Percentiles rank a stretch among this genome's conserved stretches.
Evolutionary conservation across 2,329 filamentous ascomycete genomes (phyloP).

Genomic region (Tolypocladium endophyticum): DNA sequence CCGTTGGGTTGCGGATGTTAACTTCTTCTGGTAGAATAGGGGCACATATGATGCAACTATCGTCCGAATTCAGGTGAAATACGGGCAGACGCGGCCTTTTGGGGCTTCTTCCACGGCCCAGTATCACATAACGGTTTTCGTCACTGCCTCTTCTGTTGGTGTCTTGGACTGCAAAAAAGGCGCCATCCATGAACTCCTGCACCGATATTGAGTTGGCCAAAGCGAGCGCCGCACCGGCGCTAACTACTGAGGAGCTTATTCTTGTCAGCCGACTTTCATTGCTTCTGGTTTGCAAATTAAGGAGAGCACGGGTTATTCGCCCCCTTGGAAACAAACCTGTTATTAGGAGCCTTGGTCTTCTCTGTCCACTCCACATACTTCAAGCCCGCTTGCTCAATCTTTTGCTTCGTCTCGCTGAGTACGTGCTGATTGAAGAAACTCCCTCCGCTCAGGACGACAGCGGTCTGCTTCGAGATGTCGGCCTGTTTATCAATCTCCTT

Average conservation of each 20-base stretch:
- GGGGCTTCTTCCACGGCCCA: not conserved
- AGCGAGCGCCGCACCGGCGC: not conserved
- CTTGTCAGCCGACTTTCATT: not conserved
- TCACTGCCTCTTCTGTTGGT: not conserved
- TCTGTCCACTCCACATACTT: not conserved
- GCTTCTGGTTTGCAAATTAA: not conserved
- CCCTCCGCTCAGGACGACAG: not conserved
- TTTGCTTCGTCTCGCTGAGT: not conserved
- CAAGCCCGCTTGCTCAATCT: not conserved
- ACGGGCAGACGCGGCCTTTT: not conserved
- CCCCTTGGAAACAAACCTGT: not conserved
- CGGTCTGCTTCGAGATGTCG: not conserved
- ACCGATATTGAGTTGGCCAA: not conserved
- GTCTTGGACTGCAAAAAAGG: not conserved
- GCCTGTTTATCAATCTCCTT: not conserved
- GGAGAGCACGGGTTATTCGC: not conserved
- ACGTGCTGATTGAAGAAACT: not conserved
- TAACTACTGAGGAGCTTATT: not conserved
- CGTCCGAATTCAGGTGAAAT: not conserved
- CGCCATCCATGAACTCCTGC: not conserved
- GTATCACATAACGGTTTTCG: not conserved
- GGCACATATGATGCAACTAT: not conserved
- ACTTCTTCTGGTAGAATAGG: not conserved
- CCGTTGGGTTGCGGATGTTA: not conserved
- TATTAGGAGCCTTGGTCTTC: not conserved